These are phyloP conservation scores for Hanseniaspora hatyaiensis DNA, from an alignment of 805 yeast species.

Conservation along the genomic window DNA sequence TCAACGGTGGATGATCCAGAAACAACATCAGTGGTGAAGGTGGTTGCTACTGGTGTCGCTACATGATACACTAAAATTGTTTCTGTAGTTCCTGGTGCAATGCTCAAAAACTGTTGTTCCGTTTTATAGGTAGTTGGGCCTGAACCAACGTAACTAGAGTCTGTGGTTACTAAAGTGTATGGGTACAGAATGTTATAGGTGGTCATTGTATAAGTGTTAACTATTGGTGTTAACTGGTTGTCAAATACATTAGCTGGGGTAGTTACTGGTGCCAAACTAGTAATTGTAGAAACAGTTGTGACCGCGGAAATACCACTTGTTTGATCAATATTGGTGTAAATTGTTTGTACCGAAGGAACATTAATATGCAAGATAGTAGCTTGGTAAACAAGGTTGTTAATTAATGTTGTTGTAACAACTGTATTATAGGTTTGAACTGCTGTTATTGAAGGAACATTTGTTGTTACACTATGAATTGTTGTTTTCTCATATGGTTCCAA, in stretches of 20 bases:
- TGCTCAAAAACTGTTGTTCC: neutral
- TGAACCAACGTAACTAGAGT: neutral
- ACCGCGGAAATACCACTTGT: neutral
- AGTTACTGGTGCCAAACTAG: neutral
- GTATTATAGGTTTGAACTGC: neutral
- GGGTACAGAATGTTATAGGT: neutral
- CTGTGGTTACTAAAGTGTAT: neutral
- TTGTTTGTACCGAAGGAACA: neutral
- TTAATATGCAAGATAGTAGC: neutral
- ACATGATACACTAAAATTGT: neutral
- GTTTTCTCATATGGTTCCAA: conserved; percentile 20
- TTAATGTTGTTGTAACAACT: neutral
- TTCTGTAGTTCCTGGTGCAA: neutral
- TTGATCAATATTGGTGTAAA: neutral
- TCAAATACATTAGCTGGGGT: neutral
- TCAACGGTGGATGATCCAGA: neutral
- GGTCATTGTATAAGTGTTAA: neutral
- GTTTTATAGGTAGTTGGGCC: neutral
- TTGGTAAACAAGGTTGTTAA: neutral
- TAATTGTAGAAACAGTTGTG: neutral
- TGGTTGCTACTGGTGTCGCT: conserved; percentile 3
- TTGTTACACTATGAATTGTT: neutral
- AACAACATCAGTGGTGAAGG: conserved; percentile 4
- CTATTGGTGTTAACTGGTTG: neutral
- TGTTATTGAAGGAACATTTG: neutral